Conservation (phyloP, 1,284 basidiomycete genomes). For the Fomitopsis palustris region DNA sequence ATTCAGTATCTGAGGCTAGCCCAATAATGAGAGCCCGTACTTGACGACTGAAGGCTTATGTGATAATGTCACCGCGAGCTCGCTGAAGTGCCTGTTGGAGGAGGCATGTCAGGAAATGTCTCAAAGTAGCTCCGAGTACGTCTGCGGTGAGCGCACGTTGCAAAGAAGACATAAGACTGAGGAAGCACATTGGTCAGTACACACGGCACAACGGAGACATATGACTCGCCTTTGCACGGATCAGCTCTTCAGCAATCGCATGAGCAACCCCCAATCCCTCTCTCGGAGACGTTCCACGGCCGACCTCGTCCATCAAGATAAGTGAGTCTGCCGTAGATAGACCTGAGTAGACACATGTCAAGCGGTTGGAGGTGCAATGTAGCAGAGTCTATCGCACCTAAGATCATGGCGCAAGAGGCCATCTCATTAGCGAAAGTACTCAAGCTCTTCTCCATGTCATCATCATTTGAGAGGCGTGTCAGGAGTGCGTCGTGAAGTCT, state of each 20-base stretch:
- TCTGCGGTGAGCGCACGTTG: constrained; percentile 59
- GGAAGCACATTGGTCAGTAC: not conserved
- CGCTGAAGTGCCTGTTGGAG: constrained; percentile 61
- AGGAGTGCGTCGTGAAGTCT: constrained; percentile 83
- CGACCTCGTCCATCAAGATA: constrained; percentile 88
- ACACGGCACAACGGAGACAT: not conserved
- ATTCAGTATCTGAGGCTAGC: not conserved
- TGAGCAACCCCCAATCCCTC: constrained; percentile 91
- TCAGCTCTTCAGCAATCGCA: constrained; percentile 87
- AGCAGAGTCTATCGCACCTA: constrained; percentile 45
- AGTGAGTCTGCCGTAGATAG: constrained; percentile 74
- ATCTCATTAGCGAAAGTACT: constrained; percentile 95
- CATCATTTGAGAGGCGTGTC: constrained; percentile 89
- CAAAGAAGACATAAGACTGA: constrained; percentile 85
- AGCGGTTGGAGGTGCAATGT: not conserved
- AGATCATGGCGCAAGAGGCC: constrained; percentile 85
- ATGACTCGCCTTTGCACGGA: constrained; percentile 59
- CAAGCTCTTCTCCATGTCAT: constrained; percentile 81
- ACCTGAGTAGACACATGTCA: constrained; percentile 41
- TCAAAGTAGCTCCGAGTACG: not conserved
- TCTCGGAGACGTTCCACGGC: constrained; percentile 80
- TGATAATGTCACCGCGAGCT: constrained; percentile 67
- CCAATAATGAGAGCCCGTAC: constrained; percentile 36
- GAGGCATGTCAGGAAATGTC: not conserved
- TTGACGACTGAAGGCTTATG: constrained; percentile 71